Base-by-base conservation (phyloP, 2,329 filamentous ascomycete species). In the Ophiocordyceps unilateralis region DNA sequence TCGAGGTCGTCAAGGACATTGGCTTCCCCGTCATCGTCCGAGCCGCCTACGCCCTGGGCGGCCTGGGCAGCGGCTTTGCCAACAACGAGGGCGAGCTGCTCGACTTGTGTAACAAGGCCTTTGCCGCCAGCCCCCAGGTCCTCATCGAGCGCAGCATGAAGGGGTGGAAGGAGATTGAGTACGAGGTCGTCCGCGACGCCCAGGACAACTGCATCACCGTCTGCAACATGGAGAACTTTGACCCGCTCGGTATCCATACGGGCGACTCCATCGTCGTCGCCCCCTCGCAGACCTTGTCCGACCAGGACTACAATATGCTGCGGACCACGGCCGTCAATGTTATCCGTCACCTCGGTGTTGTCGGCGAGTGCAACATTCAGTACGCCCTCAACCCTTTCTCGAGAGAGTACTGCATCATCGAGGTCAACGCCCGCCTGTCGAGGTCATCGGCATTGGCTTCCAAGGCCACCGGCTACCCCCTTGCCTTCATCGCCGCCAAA, bases 171-270 rank as follows among this genome's bases (percentile, higher is more conserved):
- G 91, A 98, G 64, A 93, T 96, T 49, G 91, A 98, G 63, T 98
- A 96, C 58, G 91, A 98, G 63, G 91, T 96, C 48, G 91, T 98
- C 36, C 82, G 91, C 55, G 91, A 96, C 68, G 83, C 80, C 45
- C 79, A 86, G 53, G 88, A 98, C 67, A 96, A 96, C 72, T 98
- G 91, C 61, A 96, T 98, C 59, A 98, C 91, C 7, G 91, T 98
- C 48, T 98, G 91, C 64, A 98, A 98, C 69, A 96, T 98, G 91
- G 91, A 98, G 68, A 98, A 98, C 67, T 98, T 98, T 56, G 91
- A 98, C 61, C 91, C 91, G 44, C 78, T 98, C 1, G 91, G 91
- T 55, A 96, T 96, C 49, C 91, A 96, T 58, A 98, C 91, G 3
- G 91, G 91, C 61, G 91, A 98, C 59, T 96, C 89, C 12, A 95